These are phyloP conservation scores for Pezicula carpinea DNA, from an alignment of 2,329 filamentous ascomycete species.

Conservation along the genomic window DNA sequence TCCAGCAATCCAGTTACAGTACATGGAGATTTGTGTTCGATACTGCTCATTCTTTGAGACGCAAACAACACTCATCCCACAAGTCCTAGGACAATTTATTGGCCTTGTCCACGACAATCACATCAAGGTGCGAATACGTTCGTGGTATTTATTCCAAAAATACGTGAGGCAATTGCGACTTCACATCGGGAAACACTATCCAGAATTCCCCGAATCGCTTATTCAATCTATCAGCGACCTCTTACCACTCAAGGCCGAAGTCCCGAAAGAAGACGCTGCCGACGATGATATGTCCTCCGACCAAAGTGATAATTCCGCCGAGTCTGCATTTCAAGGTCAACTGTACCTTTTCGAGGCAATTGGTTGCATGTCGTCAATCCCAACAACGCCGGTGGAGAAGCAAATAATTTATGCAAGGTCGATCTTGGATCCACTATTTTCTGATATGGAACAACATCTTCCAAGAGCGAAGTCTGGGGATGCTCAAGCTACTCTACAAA, in stretches of 20 bases:
- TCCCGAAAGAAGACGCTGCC: constrained; percentile 68
- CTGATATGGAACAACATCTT: constrained; percentile 81
- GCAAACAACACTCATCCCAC: constrained; percentile 75
- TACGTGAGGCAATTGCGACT: constrained; percentile 82
- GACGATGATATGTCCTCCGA: constrained; percentile 96
- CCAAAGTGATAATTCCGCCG: constrained; percentile 83
- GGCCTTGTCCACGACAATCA: constrained; percentile 84
- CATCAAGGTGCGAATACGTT: constrained; percentile 79
- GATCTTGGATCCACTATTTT: constrained; percentile 84
- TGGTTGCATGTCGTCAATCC: constrained; percentile 83
- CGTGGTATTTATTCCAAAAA: constrained; percentile 95
- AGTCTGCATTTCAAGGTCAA: constrained; percentile 86
- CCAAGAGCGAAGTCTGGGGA: constrained; percentile 74
- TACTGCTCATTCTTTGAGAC: constrained; percentile 91
- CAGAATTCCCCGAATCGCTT: constrained; percentile 69
- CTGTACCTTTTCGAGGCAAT: constrained; percentile 93
- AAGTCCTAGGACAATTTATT: constrained; percentile 87
- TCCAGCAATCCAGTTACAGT: constrained; percentile 88
- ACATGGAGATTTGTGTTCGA: constrained; percentile 96
- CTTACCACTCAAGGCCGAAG: constrained; percentile 83
- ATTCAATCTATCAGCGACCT: constrained; percentile 88
- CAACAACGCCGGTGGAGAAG: constrained; percentile 72
- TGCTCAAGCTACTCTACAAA: constrained; percentile 76
- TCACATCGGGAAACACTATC: constrained; percentile 67
- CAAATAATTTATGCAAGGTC: constrained; percentile 83